Conservation (phyloP, 2,329 filamentous ascomycete genomes). For the Didymellaceae sp. region DNA sequence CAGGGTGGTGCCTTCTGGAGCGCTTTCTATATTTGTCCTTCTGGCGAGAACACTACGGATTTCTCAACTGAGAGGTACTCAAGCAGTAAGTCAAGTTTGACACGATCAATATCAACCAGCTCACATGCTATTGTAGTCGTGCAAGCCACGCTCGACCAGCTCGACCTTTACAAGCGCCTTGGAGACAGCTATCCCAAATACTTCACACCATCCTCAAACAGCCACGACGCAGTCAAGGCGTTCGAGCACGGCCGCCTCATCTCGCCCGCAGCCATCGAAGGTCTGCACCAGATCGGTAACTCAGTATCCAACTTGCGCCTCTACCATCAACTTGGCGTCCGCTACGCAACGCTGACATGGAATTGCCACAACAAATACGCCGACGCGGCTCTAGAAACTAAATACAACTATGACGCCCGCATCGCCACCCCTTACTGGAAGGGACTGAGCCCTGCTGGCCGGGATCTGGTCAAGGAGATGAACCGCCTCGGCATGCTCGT, state of each 20-base stretch:
- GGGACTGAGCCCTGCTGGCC: conserved; percentile 76
- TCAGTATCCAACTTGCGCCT: conserved; percentile 75
- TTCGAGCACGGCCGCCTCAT: conserved; percentile 49
- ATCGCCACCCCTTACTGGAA: conserved; percentile 66
- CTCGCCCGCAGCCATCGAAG: conserved; percentile 54
- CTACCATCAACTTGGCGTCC: conserved; percentile 79
- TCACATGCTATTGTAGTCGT: conserved; percentile 63
- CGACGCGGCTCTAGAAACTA: conserved; percentile 75
- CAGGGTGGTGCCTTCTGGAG: conserved; percentile 94
- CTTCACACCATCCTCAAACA: conserved; percentile 70
- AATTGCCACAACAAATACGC: conserved; percentile 93
- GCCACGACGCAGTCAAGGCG: conserved; percentile 65
- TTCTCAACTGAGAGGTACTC: conserved; percentile 77
- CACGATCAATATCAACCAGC: too few relatives aligned
- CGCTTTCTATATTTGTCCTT: conserved; percentile 79
- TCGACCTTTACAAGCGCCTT: conserved; percentile 74
- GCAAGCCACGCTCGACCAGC: conserved; percentile 72
- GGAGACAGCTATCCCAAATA: conserved; percentile 68
- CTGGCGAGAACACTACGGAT: conserved; percentile 65
- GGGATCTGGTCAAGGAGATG: conserved; percentile 80
- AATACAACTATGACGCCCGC: conserved; percentile 47
- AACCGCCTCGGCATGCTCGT: conserved; percentile 95
- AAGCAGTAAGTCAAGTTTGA: conserved; percentile 58
- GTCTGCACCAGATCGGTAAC: conserved; percentile 93
- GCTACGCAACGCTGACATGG: conserved; percentile 88